Evolutionary conservation across 1,284 basidiomycete genomes (phyloP), one percentile per base, ranked within the genome.

Genomic region (Marasmius oreades): DNA sequence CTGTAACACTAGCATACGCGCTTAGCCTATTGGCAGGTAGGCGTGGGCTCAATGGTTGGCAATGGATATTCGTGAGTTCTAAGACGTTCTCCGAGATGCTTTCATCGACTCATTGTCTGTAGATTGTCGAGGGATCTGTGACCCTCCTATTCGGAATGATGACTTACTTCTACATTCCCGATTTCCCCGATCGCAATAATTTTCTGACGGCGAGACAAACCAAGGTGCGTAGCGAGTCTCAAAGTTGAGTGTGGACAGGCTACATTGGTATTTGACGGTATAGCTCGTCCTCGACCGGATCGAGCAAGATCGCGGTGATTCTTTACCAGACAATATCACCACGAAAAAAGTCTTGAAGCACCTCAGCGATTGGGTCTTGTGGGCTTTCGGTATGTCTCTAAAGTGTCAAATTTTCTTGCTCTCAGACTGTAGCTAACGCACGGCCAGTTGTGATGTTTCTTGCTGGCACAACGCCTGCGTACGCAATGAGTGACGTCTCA

Each of bases 261-360:
- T 16, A 39, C n/a, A 51, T 12, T 14, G 24, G 12, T 14, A 26
- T 12, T 4, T 52, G 10, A 33, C 18, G 10, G 20, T 26, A 16
- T 20, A 58, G 54, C 55, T 76, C 36, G 69, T 77, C 26, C 48
- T 78, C 45, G 70, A 66, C 59, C 71, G 77, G 11, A 70, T 77
- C 44, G 73, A 77, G 55, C 70, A 75, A 4, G 77, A 77, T 60
- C 70, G 76, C 16, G 76, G 75, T 11, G 77, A 78, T 60, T 73
- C 75, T 1, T 53, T 74, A 22, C 74, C 76, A 46, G 77, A 78
- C 59, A 45, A 61, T 5, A 61, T 77, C 36, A 71, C 74, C 12
- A 56, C 57, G 51, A 55, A 62, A 28, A 77, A 77, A 54, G 58
- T 77, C 14, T n/a, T 72, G 22, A 51, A 56, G 23, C 71, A 76